Conservation (phyloP, 148 eudicot species). For the Simmondsia chinensis region DNA sequence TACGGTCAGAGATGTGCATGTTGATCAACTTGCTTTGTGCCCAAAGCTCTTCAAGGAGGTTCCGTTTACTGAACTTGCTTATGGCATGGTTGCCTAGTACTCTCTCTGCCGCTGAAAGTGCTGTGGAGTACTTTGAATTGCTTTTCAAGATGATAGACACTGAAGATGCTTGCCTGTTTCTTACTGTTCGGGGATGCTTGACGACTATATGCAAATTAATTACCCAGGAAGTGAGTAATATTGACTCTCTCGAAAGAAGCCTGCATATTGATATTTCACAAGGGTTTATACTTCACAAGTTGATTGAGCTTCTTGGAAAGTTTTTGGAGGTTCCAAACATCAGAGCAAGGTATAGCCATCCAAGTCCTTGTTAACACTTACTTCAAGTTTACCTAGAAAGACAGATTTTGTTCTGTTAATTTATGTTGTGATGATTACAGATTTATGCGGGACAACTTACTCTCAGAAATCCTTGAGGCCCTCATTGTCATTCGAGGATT, state of each 20-base stretch:
- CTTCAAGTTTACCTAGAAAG: background rate
- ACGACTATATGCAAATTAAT: slow-evolving; percentile 73
- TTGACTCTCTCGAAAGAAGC: slow-evolving; percentile 92
- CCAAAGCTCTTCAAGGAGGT: slow-evolving; percentile 78
- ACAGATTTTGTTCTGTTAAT: slow-evolving; percentile 1
- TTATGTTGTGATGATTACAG: slow-evolving; percentile 27
- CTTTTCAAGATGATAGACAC: slow-evolving; percentile 91
- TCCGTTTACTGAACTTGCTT: slow-evolving; percentile 75
- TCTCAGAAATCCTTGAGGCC: slow-evolving; percentile 94
- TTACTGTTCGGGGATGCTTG: slow-evolving; percentile 89
- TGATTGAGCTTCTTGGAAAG: slow-evolving; percentile 96
- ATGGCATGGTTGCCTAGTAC: slow-evolving; percentile 91
- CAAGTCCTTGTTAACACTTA: background rate
- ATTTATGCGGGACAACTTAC: slow-evolving; percentile 82
- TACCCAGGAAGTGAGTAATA: slow-evolving; percentile 72
- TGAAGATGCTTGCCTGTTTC: slow-evolving; percentile 96
- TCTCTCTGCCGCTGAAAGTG: slow-evolving; percentile 93
- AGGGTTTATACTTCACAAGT: slow-evolving; percentile 97
- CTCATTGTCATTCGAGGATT: slow-evolving; percentile 89
- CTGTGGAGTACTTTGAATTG: slow-evolving; percentile 91
- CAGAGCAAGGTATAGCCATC: slow-evolving; percentile 67
- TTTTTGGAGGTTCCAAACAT: slow-evolving; percentile 93
- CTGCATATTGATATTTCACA: slow-evolving; percentile 94
- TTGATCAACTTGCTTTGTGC: slow-evolving; percentile 85
- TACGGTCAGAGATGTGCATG: slow-evolving; percentile 98